Percentiles rank a stretch among this genome's conserved stretches.
Evolutionary conservation across 1,139 yeast species (phyloP).

Genomic region (Scheffersomyces segobiensis): DNA sequence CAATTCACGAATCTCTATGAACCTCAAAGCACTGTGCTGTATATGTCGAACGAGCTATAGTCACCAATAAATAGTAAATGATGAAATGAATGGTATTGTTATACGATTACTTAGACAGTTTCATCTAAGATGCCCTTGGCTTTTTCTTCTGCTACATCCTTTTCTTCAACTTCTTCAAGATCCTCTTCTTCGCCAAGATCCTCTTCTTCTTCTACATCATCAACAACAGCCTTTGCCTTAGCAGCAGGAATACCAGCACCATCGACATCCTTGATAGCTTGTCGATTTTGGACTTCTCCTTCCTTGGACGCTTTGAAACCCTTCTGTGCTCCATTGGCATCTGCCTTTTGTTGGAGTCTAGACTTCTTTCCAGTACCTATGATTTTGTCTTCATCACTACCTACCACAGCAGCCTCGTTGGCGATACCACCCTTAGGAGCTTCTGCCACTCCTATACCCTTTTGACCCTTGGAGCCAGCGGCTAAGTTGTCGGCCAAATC

Average conservation of each 20-base stretch:
- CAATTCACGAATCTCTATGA: neutral
- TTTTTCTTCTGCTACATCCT: conserved; percentile 1
- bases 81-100: neutral
- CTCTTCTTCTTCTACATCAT: neutral
- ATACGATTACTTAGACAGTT: conserved; percentile 3
- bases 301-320: conserved; percentile 17
- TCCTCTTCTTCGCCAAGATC: no score
- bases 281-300: neutral
- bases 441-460: conserved; percentile 43
- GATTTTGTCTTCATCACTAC: conserved; percentile 40
- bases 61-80: neutral
- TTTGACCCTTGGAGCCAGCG: conserved; percentile 43
- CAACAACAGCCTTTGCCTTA: neutral
- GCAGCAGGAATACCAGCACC: neutral
- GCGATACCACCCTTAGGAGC: conserved; percentile 56
- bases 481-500: conserved; percentile 47
- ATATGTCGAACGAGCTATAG: neutral
- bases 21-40: neutral
- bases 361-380: conserved; percentile 24
- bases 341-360: conserved; percentile 3
- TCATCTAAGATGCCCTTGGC: conserved; percentile 5
- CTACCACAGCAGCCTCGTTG: conserved; percentile 48
- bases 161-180: no score
- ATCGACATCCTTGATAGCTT: neutral
- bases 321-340: conserved; percentile 4